Percentiles rank a stretch among this genome's conserved stretches.
Evolutionary conservation across 768 basidiomycete genomes (phyloP).

Genomic region (Kockovaella imperatae): DNA sequence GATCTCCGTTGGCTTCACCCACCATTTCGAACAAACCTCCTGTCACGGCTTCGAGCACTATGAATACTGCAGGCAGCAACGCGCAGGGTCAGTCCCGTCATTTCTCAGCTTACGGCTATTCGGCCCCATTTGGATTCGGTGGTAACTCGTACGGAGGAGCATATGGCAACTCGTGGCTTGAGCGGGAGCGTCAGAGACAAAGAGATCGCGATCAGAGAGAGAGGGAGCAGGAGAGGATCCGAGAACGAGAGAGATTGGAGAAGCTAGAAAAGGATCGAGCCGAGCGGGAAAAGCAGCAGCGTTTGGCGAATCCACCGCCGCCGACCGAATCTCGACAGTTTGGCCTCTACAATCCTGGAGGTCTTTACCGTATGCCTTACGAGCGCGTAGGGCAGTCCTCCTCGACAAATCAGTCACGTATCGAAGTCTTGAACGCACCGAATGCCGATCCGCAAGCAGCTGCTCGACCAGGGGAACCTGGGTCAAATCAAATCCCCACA

Average conservation of each 20-base stretch:
- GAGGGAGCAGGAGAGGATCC: slow-evolving; percentile 9
- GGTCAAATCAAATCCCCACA: slow-evolving; percentile 34
- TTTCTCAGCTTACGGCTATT: too few relatives aligned
- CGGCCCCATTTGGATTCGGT: background rate
- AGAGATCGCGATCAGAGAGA: slow-evolving; percentile 6
- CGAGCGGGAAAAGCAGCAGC: background rate
- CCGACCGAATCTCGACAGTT: too few relatives aligned
- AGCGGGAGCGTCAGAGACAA: slow-evolving; percentile 1
- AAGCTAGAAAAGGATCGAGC: slow-evolving; percentile 6
- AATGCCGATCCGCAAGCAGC: slow-evolving; percentile 3
- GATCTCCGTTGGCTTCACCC: too few relatives aligned
- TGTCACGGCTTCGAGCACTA: too few relatives aligned
- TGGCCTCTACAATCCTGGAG: background rate
- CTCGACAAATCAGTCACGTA: background rate
- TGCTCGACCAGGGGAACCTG: slow-evolving; percentile 8
- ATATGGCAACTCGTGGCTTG: background rate
- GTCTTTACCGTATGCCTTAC: too few relatives aligned
- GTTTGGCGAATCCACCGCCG: too few relatives aligned
- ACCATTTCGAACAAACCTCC: too few relatives aligned
- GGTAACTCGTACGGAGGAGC: background rate
- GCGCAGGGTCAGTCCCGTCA: too few relatives aligned
- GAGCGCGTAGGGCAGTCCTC: too few relatives aligned
- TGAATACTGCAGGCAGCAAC: too few relatives aligned
- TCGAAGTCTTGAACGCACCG: slow-evolving; percentile 5
- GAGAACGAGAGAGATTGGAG: slow-evolving; percentile 6